Conservation (phyloP, 441 rosid genomes). For the Daphne laureola region DNA sequence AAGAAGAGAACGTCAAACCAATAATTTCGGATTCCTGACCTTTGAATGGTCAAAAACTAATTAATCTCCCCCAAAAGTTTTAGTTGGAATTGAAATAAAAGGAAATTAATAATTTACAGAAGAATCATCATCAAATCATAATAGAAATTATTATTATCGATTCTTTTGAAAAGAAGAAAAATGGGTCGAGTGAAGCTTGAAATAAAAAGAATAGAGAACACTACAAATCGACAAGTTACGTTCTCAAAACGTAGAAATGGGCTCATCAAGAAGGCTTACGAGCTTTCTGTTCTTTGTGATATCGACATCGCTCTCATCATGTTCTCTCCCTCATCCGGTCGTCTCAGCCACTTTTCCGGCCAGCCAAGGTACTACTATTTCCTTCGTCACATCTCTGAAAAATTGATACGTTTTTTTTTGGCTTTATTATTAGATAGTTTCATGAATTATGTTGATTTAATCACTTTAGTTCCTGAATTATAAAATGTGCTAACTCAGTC, state of each 20-base stretch:
- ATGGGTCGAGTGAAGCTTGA: slow-evolving; percentile 67
- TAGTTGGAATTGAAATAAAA: not conserved
- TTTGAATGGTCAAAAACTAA: not conserved
- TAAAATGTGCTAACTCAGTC: too few species aligned
- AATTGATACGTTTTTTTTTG: too few species aligned
- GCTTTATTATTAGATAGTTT: too few species aligned
- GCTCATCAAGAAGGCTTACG: slow-evolving; percentile 79
- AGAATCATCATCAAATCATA: too few species aligned
- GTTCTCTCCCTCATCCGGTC: slow-evolving; percentile 47
- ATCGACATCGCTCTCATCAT: slow-evolving; percentile 66
- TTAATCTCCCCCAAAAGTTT: not conserved
- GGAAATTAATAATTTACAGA: not conserved
- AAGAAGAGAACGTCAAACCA: not conserved
- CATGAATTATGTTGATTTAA: too few species aligned
- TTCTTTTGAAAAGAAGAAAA: too few species aligned
- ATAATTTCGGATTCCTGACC: slow-evolving; percentile 9
- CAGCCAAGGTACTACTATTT: slow-evolving; percentile 29
- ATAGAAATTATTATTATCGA: not conserved
- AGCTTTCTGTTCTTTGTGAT: slow-evolving; percentile 59
- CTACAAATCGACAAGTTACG: slow-evolving; percentile 59
- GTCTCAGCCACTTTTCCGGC: slow-evolving; percentile 58
- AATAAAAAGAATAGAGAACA: slow-evolving; percentile 57
- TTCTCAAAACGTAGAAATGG: slow-evolving; percentile 83
- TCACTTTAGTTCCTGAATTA: too few species aligned
- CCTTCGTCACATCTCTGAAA: too few species aligned